A percentile compares a stretch with the other conserved stretches of the same genome.
These are phyloP conservation scores for Alternaria metachromatica DNA, from an alignment of 2,329 filamentous ascomycete species.

Conservation along the genomic window DNA sequence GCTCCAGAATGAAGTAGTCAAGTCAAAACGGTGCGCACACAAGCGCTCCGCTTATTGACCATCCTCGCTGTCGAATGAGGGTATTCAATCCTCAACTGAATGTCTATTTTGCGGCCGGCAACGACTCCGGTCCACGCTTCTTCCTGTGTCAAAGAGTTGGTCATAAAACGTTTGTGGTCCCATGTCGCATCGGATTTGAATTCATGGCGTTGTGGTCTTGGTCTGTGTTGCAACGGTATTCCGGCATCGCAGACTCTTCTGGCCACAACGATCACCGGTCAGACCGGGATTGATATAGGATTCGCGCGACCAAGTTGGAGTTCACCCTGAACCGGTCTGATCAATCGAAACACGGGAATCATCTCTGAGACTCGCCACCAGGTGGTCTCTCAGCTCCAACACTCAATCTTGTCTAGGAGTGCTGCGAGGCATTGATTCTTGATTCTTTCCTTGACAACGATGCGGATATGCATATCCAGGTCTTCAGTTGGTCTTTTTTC, in stretches of 20 bases:
- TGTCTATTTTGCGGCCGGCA: not conserved
- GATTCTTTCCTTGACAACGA: not conserved
- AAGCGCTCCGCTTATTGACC: not conserved
- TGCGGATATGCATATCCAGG: not conserved
- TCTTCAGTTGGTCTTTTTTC: not conserved
- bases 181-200: not conserved
- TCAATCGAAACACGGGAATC: not conserved
- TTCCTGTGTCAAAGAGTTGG: not conserved
- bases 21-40: not conserved
- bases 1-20: not conserved
- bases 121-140: not conserved
- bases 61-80: not conserved
- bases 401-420: not conserved
- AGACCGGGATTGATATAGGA: not conserved
- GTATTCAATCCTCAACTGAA: not conserved
- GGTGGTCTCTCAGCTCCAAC: not conserved
- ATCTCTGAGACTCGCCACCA: not conserved
- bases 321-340: not conserved
- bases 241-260: not conserved
- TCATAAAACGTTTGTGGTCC: not conserved
- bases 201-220: not conserved
- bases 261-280: not conserved
- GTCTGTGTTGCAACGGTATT: not conserved
- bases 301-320: not conserved
- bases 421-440: not conserved